phyloP scores from a whole-genome alignment of 1,284 basidiomycete genomes.

The Baeospora myosura region DNA sequence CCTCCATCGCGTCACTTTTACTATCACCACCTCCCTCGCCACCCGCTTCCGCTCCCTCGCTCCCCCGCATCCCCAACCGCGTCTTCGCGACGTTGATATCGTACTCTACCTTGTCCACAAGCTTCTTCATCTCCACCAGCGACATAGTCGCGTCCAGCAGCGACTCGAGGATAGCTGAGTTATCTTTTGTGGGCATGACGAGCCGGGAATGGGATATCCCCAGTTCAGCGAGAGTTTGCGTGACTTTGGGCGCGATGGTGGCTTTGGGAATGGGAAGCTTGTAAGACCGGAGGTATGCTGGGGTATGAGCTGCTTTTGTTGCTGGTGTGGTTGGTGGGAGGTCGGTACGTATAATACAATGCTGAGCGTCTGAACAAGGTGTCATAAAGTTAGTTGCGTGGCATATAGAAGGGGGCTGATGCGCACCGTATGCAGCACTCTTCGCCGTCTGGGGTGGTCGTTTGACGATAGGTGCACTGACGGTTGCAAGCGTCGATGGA shows the following conservation, averaged over 20 bases:
- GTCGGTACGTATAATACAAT: constrained; percentile 75
- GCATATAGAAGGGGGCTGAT: constrained; percentile 6
- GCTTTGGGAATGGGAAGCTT: constrained; percentile 76
- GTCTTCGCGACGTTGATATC: constrained; percentile 70
- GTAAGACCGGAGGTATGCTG: constrained; percentile 75
- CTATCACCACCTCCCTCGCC: constrained; percentile 21
- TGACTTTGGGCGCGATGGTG: constrained; percentile 65
- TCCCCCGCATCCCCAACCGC: constrained; percentile 53
- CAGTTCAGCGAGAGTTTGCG: constrained; percentile 68
- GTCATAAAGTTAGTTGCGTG: constrained; percentile 6
- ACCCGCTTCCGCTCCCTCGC: constrained; percentile 32
- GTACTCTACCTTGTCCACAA: constrained; percentile 79
- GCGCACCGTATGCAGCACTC: constrained; percentile 51
- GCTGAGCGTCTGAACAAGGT: constrained; percentile 47
- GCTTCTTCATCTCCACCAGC: constrained; percentile 81
- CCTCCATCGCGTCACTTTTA: constrained; percentile 19
- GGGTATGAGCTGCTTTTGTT: constrained; percentile 70
- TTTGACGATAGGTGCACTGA: constrained; percentile 32
- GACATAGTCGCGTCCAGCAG: constrained; percentile 65
- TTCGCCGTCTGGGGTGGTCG: constrained; percentile 39
- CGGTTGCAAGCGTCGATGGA: constrained; percentile 46
- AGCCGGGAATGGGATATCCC: constrained; percentile 68
- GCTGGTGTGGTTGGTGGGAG: constrained; percentile 40
- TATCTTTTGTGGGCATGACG: constrained; percentile 87
- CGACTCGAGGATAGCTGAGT: constrained; percentile 64